Percentiles rank a stretch among this genome's conserved stretches.
These are phyloP conservation scores for Cryoendolithus antarcticus DNA, from an alignment of 2,329 filamentous ascomycete species.

Conservation along the genomic window DNA sequence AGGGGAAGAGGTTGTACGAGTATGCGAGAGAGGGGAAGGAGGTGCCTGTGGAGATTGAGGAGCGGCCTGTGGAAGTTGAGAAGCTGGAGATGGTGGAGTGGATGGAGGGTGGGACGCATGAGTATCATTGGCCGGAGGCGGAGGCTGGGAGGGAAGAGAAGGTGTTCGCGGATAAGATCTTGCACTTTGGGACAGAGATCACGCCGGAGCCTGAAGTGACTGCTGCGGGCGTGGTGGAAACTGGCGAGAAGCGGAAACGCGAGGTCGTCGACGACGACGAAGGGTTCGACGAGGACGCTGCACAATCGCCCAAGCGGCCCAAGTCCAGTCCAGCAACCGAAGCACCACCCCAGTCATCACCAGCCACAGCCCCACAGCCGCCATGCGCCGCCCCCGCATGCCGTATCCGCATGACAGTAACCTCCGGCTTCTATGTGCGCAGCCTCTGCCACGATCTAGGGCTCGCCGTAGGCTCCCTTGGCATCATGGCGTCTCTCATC, in stretches of 20 bases:
- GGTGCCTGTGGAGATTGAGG: conserved; percentile 73
- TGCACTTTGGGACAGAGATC: conserved; percentile 27
- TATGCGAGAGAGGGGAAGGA: conserved; percentile 84
- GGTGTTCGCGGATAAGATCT: conserved; percentile 58
- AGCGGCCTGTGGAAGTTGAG: conserved; percentile 63
- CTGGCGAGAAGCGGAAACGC: conserved; percentile 20
- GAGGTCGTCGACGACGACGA: conserved; percentile 12
- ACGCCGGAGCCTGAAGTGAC: conserved; percentile 9
- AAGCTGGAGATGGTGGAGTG: conserved; percentile 76
- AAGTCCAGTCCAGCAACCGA: conserved; percentile 20
- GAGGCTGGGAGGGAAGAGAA: conserved; percentile 68
- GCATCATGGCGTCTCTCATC: conserved; percentile 72
- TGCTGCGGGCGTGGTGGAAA: conserved; percentile 8
- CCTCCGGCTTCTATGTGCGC: conserved; percentile 92
- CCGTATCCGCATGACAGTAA: conserved; percentile 79
- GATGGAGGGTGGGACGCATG: conserved; percentile 67
- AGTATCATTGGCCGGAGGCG: conserved; percentile 64
- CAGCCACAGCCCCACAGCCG: background rate
- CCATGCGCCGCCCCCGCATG: conserved; percentile 53
- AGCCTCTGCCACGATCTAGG: conserved; percentile 89
- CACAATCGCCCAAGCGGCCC: conserved; percentile 25
- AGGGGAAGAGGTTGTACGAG: conserved; percentile 91
- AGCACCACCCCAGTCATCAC: conserved; percentile 6
- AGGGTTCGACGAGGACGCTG: conserved; percentile 3
- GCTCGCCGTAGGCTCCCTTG: conserved; percentile 65